Evolutionary conservation across 768 basidiomycete species (phyloP).

Genomic region (Suillus plorans): DNA sequence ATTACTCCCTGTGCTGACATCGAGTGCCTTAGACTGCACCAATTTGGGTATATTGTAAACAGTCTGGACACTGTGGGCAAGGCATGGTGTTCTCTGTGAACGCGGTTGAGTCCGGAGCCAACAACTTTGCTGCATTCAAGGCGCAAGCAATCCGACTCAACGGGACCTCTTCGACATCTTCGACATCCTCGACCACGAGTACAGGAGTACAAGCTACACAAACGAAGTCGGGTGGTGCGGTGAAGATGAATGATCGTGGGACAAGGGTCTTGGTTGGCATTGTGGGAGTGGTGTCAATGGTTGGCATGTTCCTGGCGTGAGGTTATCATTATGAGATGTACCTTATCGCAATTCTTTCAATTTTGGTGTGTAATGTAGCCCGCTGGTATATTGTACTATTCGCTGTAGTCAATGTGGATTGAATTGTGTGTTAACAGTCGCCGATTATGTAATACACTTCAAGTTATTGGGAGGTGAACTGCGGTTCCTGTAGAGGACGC

Average conservation of each 20-base stretch:
- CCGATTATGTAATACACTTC: neutral
- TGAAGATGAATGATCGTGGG: slow-evolving; percentile 16
- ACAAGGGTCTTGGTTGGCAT: slow-evolving; percentile 27
- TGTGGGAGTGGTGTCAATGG: slow-evolving; percentile 14
- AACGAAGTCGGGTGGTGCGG: slow-evolving; percentile 15
- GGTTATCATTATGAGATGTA: neutral
- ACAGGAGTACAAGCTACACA: slow-evolving; percentile 18
- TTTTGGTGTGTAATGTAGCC: neutral
- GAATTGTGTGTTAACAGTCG: neutral
- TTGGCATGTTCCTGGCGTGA: slow-evolving; percentile 23
- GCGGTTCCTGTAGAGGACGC: neutral
- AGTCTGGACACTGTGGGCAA: slow-evolving; percentile 47
- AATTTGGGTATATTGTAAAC: slow-evolving; percentile 57
- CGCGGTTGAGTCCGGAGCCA: slow-evolving; percentile 47
- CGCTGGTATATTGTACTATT: neutral
- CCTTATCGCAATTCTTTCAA: neutral
- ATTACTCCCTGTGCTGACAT: neutral
- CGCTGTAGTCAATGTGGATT: neutral
- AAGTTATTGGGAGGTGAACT: too few relatives aligned
- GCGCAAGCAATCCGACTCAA: slow-evolving; percentile 44
- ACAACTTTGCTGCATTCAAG: slow-evolving; percentile 54
- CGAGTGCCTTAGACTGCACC: slow-evolving; percentile 41
- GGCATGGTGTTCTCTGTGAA: slow-evolving; percentile 66
- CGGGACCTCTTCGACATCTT: slow-evolving; percentile 23
- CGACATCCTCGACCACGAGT: slow-evolving; percentile 12